Base-by-base conservation (phyloP, 75 land plant genomes). In the Selaginella moellendorffii region DNA sequence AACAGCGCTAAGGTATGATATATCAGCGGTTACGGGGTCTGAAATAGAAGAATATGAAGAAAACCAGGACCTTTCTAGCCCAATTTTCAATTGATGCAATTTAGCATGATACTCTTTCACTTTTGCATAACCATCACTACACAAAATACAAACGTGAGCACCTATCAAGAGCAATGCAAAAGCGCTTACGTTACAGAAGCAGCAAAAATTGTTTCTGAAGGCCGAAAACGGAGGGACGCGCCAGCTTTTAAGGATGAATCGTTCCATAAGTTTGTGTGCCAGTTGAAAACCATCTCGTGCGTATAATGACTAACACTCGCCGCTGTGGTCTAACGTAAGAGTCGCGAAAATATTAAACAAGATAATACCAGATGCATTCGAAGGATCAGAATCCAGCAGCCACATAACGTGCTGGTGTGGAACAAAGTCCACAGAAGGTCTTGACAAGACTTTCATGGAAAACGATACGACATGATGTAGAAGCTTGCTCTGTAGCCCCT, bases 331-430 rank as follows among this genome's bases (percentile, higher is more conserved):
- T 19, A 56, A 56, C 17, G 24, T 9, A 56, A 56, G n/a, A 56
- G 5, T 36, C 5, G 46, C 14, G 46, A 36, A 36, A 14, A 5
- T 36, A 36, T 5, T 14, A 36, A 5, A 36, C 46, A 36, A 36
- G 10, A 36, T 5, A 5, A 36, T 36, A 85, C 85, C 86, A 63
- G 68, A 65, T 67, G 75, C 46, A 5, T 70, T 65, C 28, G 72
- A 77, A 12, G 27, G 19, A 72, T 78, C 71, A 22, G 78, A 84
- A 72, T 89, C 85, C 9, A 86, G 29, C 17, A 79, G 69, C 99
- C 99, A 95, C 62, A 85, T 42, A 24, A 86, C 18, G 17, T 76
- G 87, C 67, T 95, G 99, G 69, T 95, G 84, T 23, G 99, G 83
- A 23, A 72, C 51, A 64, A 86, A 80, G 51, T 78, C 83, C 21